Evolutionary conservation across 139 green algal species (phyloP), one percentile per base, ranked within the genome.

Genomic region (Chlorella sorokiniana): DNA sequence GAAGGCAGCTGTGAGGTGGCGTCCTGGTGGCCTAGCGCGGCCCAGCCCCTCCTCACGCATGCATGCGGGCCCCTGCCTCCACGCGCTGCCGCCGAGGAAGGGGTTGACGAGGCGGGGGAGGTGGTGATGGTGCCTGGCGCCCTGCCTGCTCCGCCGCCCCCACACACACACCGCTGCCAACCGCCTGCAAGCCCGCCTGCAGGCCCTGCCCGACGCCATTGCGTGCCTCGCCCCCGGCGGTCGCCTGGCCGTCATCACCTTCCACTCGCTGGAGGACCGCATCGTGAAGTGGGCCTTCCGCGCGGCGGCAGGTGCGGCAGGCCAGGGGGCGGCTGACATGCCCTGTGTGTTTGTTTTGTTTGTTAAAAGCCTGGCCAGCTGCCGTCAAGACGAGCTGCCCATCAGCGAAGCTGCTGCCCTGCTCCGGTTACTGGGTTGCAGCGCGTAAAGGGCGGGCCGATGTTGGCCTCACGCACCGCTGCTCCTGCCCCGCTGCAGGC

Each of bases 211-310:
- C 1, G 84, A 72, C 1, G 89, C 88, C 4, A 88, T 95, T 9
- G 78, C 85, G 16, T 80, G 74, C n/a, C 83, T 97, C 41, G 72
- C 81, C 6, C 89, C 91, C 4, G 88, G 91, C 7, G 96, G 96
- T 27, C 88, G 94, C 6, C 86, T 98, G 69, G 94, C 88, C 0
- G 87, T 99, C 27, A 98, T 99, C 83, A 93, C 85, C 42, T 99
- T 99, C 82, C 96, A 99, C 86, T 94, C 83, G 37, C 86, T 99
- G 29, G 96, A 99, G 89, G 96, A 99, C 86, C 69, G 95, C 0
- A 88, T 96, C 11, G 94, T 99, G 8, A 99, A 99, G 88, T 88
- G 90, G 54, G 92, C 62, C 63, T 74, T 82, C 63, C 44, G 63
- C 35, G 20, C 8, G 0, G 62, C 76, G 7, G 78, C 78, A 92